Base-by-base conservation (phyloP, 495 filamentous ascomycete species). In the Penicillium crystallinum region DNA sequence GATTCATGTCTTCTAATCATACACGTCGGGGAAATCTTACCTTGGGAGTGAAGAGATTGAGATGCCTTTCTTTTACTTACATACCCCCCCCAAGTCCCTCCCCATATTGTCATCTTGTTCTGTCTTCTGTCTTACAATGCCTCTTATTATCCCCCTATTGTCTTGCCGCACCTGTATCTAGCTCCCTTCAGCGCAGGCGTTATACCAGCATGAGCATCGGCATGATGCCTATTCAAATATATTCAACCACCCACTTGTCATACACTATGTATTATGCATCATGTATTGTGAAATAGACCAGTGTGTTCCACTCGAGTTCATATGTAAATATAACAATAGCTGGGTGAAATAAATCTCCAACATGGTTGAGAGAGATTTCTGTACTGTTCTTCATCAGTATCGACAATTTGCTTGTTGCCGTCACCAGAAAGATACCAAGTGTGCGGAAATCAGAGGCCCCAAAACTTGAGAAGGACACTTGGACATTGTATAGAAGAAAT, bases 161-260 rank as follows among this genome's bases (percentile, higher is more conserved):
- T 49, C 39, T 52, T 36, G 23, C 48, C 51, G 37, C 39, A 54
- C 49, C 41, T 67, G 58, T 67, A 66, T 58, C 45, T 66, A 64
- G 56, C 59, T 55, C 58, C 42, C 56, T 64, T 67, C 59, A 62
- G 56, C 61, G 57, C 62, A 48, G 54, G 61, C 58, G 61, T 64
- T 67, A 56, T 64, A 54, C 58, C 63, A 58, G 63, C 63, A 66
- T 66, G 57, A 63, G 63, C 63, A 63, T 63, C 53, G 61, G 57
- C 57, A 49, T 61, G 59, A 66, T 61, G 57, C 55, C 49, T 58
- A 55, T 56, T 58, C 25, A 43, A 42, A 34, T 37, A 18, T 37
- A 56, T 36, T 33, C n/a, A 21, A 59, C n/a, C 33, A 17, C 25
- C 30, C 23, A 27, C 3, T 27, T 27, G 7, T 27, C 3, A 27